Base-by-base conservation (phyloP, 1,284 basidiomycete genomes). In the Entoloma clypeatum region DNA sequence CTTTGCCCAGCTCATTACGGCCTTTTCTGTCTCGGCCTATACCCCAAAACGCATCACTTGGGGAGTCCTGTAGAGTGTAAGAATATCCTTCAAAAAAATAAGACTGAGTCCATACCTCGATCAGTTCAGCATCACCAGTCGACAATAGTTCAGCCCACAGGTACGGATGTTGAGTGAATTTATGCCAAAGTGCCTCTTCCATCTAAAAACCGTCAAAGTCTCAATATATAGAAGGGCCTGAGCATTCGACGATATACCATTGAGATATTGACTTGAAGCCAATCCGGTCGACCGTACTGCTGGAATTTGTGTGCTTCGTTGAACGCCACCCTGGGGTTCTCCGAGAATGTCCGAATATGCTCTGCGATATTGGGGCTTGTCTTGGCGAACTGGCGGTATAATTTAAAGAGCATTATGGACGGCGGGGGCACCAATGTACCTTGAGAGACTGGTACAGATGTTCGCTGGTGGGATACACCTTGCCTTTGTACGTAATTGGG, bases 41-140 rank as follows among this genome's bases (percentile, higher is more conserved):
- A n/a, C 82, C 82, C 81, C 81, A 84, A 56, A 83, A 84, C 19
- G 77, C 64, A 51, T 84, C 81, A 50, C 72, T 72, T 40, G 75
- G 73, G 7, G 79, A 81, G 50, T 80, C 70, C 80, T 81, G 47
- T n/a, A 51, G 24, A 42, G 8, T 14, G 13, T 42, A 28, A 19
- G 14, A 23, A 24, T 35, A 7, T 31, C 29, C 23, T 19, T 11
- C 21, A 16, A 25, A 14, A 29, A 37, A 18, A 32, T 44, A 33
- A 29, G 50, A 7, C 17, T 8, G n/a, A 44, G 50, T 26, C 35
- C 62, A 43, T 54, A 78, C 81, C 69, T 83, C 79, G 5, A 83
- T 54, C 14, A 84, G 70, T 39, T 77, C 74, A 18, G 74, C 72
- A 45, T 79, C 71, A 4, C 77, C 78, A 1, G 81, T 84, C 3